A percentile compares a stretch with the other conserved stretches of the same genome.
Conservation (phyloP, 2,329 filamentous ascomycete genomes). For the Myriosclerotinia curreyana region DNA sequence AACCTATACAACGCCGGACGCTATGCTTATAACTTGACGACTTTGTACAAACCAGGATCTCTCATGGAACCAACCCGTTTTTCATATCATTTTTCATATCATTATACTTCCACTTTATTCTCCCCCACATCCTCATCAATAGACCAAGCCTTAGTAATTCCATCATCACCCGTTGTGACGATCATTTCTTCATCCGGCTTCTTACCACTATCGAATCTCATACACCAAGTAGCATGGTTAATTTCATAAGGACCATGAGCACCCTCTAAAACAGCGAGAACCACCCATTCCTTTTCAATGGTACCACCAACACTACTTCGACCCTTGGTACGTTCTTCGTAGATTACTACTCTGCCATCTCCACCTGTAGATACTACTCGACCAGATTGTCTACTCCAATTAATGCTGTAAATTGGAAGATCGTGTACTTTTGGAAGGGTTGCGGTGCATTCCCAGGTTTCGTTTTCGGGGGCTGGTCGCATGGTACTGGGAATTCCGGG, state of each 20-base stretch:
- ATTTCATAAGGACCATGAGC: slow-evolving; percentile 92
- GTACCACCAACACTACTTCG: slow-evolving; percentile 34
- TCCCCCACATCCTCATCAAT: slow-evolving; percentile 41
- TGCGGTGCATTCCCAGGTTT: slow-evolving; percentile 79
- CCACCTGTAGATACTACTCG: slow-evolving; percentile 84
- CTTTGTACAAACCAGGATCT: neutral
- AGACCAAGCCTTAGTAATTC: slow-evolving; percentile 79
- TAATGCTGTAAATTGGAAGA: slow-evolving; percentile 76
- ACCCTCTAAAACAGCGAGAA: slow-evolving; percentile 65
- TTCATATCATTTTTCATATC: slow-evolving; percentile 1
- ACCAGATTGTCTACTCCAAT: slow-evolving; percentile 78
- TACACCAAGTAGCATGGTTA: slow-evolving; percentile 88
- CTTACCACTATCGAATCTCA: slow-evolving; percentile 64
- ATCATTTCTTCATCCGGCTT: slow-evolving; percentile 76
- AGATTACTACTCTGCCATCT: slow-evolving; percentile 78
- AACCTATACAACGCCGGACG: slow-evolving; percentile 15
- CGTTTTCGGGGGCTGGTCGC: slow-evolving; percentile 65
- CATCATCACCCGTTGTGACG: slow-evolving; percentile 89
- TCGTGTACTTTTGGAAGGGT: slow-evolving; percentile 73
- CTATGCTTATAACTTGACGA: slow-evolving; percentile 15
- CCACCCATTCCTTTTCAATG: slow-evolving; percentile 60
- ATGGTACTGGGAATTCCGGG: slow-evolving; percentile 85
- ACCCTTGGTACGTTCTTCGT: slow-evolving; percentile 55
- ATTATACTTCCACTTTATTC: neutral
- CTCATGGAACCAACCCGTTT: neutral